These are phyloP conservation scores for Berkeleyomyces rouxiae DNA, from an alignment of 2,329 filamentous ascomycete genomes.

Conservation along the genomic window DNA sequence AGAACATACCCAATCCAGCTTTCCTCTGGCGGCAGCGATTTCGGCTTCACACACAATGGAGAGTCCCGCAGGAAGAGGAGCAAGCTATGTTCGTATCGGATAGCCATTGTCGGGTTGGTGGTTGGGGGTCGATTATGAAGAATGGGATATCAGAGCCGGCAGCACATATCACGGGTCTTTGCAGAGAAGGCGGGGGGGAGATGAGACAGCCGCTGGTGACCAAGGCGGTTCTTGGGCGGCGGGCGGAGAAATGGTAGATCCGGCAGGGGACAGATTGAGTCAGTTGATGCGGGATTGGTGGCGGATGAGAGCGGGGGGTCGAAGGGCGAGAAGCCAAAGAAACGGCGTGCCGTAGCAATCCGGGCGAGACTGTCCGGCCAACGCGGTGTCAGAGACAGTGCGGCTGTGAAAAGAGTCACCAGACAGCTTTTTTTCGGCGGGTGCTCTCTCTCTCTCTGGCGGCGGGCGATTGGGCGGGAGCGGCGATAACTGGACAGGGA, in stretches of 20 bases:
- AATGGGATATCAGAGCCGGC: background rate
- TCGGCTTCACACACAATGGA: conserved; percentile 66
- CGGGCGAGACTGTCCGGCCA: too few relatives aligned
- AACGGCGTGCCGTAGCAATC: too few relatives aligned
- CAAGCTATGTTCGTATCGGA: conserved; percentile 60
- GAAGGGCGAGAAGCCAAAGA: too few relatives aligned
- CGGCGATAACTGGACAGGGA: too few relatives aligned
- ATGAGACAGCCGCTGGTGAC: background rate
- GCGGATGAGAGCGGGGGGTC: too few relatives aligned
- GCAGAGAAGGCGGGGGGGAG: background rate
- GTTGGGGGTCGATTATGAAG: background rate
- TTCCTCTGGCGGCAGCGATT: conserved; percentile 63
- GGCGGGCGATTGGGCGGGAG: too few relatives aligned
- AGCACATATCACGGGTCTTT: background rate
- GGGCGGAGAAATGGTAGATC: background rate
- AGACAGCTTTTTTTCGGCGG: too few relatives aligned
- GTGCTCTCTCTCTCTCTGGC: too few relatives aligned
- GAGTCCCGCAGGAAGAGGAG: conserved; percentile 63
- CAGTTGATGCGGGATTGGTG: too few relatives aligned
- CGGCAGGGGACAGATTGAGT: too few relatives aligned
- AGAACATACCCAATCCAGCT: conserved; percentile 87
- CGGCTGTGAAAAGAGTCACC: too few relatives aligned
- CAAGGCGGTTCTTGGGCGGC: background rate
- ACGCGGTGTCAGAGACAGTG: too few relatives aligned
- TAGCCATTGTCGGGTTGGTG: conserved; percentile 2